These are phyloP conservation scores for Bifiguratus adelaidae DNA, from an alignment of 192 early-diverging fungal genomes.

Conservation along the genomic window DNA sequence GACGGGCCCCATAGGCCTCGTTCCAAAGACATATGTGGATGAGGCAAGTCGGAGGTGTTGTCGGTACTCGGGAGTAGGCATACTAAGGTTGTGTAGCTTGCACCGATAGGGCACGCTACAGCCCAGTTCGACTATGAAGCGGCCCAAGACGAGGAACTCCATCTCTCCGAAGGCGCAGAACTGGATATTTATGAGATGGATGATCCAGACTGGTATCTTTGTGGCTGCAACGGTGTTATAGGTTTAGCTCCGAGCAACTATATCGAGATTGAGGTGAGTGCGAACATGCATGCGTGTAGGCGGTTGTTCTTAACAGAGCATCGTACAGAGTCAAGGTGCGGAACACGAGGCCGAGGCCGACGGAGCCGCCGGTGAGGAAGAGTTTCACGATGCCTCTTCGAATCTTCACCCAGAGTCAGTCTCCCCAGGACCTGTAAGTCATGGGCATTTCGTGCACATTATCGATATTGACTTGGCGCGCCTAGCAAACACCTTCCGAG, in stretches of 20 bases:
- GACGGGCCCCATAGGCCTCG: constrained; percentile 55
- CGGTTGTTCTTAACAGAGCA: too few species aligned
- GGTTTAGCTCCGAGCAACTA: constrained; percentile 89
- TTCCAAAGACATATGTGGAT: constrained; percentile 89
- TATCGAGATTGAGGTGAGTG: constrained; percentile 37
- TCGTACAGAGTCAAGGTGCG: too few species aligned
- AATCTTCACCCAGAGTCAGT: too few species aligned
- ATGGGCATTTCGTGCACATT: too few species aligned
- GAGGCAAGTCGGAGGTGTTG: constrained; percentile 9
- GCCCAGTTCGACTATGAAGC: constrained; percentile 83
- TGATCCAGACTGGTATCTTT: constrained; percentile 93
- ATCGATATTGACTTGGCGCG: too few species aligned
- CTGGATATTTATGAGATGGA: constrained; percentile 72
- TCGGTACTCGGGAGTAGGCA: not conserved
- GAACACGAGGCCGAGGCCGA: too few species aligned
- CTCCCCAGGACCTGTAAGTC: too few species aligned
- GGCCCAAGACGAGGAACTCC: constrained; percentile 73
- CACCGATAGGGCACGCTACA: constrained; percentile 39
- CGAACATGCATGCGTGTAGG: too few species aligned
- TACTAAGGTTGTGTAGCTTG: constrained; percentile 24
- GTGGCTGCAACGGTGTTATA: constrained; percentile 48
- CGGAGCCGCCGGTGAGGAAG: too few species aligned
- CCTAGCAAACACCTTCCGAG: too few species aligned
- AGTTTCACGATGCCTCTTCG: too few species aligned
- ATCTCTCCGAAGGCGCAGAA: constrained; percentile 59